These are phyloP conservation scores for Xylaria nigripes DNA, from an alignment of 495 filamentous ascomycete genomes.

Conservation along the genomic window DNA sequence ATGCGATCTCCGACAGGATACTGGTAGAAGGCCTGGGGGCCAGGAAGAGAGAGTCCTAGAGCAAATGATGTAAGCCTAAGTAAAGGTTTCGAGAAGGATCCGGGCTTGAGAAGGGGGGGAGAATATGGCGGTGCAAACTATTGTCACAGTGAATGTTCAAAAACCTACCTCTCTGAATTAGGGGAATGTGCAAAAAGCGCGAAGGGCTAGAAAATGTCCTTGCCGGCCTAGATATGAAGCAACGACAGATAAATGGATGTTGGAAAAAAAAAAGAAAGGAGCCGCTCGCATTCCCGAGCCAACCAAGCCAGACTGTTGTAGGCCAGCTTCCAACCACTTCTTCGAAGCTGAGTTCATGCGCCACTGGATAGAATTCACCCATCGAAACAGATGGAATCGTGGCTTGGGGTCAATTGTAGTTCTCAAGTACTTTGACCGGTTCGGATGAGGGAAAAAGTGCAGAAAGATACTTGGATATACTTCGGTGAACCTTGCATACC, in stretches of 20 bases:
- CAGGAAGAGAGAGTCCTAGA: neutral
- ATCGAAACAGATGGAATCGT: slow-evolving; percentile 31
- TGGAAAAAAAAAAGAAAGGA: neutral
- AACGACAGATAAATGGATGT: neutral
- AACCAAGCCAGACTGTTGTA: neutral
- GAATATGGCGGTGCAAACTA: no score
- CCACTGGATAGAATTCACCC: slow-evolving; percentile 19
- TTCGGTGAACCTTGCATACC: neutral
- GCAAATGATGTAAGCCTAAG: slow-evolving; percentile 2
- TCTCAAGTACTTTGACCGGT: neutral
- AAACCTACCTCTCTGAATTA: neutral
- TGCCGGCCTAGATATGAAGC: neutral
- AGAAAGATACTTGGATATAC: neutral
- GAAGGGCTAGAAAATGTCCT: neutral
- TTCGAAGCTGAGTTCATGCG: slow-evolving; percentile 25
- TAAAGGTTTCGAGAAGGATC: slow-evolving; percentile 7
- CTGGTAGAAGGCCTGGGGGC: neutral
- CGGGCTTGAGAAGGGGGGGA: no score
- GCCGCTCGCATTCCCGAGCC: neutral
- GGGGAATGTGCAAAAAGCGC: neutral
- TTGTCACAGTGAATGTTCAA: no score
- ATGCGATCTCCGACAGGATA: slow-evolving; percentile 1
- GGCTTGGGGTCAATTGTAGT: slow-evolving; percentile 3
- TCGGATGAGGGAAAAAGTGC: neutral
- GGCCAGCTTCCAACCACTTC: neutral